Percentiles rank a stretch among this genome's conserved stretches.
Evolutionary conservation across 1,139 yeast genomes (phyloP).

Genomic region (Hyphopichia burtonii): DNA sequence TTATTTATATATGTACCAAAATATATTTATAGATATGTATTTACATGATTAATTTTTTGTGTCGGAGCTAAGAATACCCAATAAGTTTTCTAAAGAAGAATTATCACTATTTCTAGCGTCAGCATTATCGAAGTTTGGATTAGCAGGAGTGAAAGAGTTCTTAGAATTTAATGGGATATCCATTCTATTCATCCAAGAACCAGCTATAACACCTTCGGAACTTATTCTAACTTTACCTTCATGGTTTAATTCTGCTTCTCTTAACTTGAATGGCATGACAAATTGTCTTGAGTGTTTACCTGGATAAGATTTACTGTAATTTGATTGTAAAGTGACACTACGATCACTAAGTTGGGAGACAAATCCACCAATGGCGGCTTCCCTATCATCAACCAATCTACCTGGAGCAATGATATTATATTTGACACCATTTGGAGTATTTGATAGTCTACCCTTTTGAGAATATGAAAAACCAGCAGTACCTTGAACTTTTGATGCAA

Average conservation of each 20-base stretch:
- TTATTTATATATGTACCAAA: not conserved
- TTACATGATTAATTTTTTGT: not conserved
- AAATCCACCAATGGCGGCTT: slow-evolving; percentile 78
- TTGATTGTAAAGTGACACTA: slow-evolving; percentile 37
- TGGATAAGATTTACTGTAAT: slow-evolving; percentile 40
- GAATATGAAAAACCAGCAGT: slow-evolving; percentile 74
- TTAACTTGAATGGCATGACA: slow-evolving; percentile 43
- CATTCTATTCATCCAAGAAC: slow-evolving; percentile 38
- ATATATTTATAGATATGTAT: slow-evolving; percentile 3
- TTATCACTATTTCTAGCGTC: slow-evolving; percentile 37
- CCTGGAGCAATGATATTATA: slow-evolving; percentile 66
- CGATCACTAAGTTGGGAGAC: slow-evolving; percentile 45
- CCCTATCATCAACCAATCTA: slow-evolving; percentile 55
- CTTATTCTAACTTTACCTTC: slow-evolving; percentile 38
- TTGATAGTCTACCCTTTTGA: slow-evolving; percentile 67
- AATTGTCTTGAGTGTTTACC: slow-evolving; percentile 48
- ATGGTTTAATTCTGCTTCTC: slow-evolving; percentile 38
- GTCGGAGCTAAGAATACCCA: not conserved
- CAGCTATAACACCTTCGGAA: slow-evolving; percentile 43
- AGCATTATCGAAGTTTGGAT: slow-evolving; percentile 32
- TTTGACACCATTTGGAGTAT: slow-evolving; percentile 73
- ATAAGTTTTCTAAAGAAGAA: slow-evolving; percentile 30
- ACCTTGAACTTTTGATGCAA: slow-evolving; percentile 47
- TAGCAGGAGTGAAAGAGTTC: slow-evolving; percentile 28
- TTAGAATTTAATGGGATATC: slow-evolving; percentile 15